Conservation (phyloP, 2,329 filamentous ascomycete genomes). For the Tolypocladium ovalisporum region DNA sequence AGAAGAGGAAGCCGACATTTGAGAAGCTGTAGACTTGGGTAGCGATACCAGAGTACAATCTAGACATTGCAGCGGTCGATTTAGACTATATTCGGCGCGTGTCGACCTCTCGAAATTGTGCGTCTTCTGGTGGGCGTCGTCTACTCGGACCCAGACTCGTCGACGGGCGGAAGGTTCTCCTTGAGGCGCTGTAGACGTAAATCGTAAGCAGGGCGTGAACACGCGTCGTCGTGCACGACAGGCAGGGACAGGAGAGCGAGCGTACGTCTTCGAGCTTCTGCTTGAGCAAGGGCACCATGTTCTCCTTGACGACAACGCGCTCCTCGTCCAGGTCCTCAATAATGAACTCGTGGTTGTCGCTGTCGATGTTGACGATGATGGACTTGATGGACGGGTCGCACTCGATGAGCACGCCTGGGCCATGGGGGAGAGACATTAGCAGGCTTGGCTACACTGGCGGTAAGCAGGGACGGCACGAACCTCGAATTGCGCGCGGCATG, state of each 20-base stretch:
- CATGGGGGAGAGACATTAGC: neutral
- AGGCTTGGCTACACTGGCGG: neutral
- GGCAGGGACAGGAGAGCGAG: slow-evolving; percentile 3
- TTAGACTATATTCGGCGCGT: neutral
- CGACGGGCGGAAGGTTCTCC: slow-evolving; percentile 39
- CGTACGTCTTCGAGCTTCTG: slow-evolving; percentile 55
- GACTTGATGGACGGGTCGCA: slow-evolving; percentile 83
- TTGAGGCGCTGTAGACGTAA: slow-evolving; percentile 29
- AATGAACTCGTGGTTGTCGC: slow-evolving; percentile 59
- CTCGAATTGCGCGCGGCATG: slow-evolving; percentile 49
- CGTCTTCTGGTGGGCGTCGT: neutral
- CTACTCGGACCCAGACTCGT: slow-evolving; percentile 41
- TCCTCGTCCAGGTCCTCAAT: slow-evolving; percentile 73
- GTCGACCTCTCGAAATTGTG: neutral
- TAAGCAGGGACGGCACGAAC: slow-evolving; percentile 20
- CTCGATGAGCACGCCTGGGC: slow-evolving; percentile 68
- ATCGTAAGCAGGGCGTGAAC: neutral
- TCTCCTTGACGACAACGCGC: slow-evolving; percentile 63
- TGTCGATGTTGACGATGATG: slow-evolving; percentile 70
- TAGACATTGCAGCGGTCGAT: neutral
- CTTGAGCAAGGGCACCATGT: slow-evolving; percentile 59
- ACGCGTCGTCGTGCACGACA: neutral
- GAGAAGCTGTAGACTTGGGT: slow-evolving; percentile 57
- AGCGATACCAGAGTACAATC: neutral
- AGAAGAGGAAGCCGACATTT: slow-evolving; percentile 73